phyloP scores from a whole-genome alignment of 208 protist genomes.

The Jaenimonas drosophilae region DNA sequence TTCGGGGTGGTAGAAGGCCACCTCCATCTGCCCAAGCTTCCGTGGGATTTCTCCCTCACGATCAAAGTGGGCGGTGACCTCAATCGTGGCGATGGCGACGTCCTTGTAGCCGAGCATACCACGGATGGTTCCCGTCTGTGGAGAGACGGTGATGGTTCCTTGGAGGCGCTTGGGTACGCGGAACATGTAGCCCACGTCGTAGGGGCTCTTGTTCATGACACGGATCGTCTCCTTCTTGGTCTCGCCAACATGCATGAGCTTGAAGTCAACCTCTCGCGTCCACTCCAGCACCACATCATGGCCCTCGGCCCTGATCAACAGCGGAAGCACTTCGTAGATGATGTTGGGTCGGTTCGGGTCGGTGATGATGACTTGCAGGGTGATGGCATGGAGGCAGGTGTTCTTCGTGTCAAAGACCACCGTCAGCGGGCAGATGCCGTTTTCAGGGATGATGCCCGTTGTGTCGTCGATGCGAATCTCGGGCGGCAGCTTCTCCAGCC shows the following conservation, averaged over 20 bases:
- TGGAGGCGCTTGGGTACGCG: conserved; percentile 65
- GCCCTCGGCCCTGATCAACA: conserved; percentile 84
- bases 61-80: conserved; percentile 63
- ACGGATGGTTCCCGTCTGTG: conserved; percentile 53
- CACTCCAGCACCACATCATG: conserved; percentile 91
- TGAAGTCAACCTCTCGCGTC: conserved; percentile 86
- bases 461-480: conserved; percentile 65
- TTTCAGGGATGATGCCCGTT: conserved; percentile 58
- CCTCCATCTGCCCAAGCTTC: conserved; percentile 69
- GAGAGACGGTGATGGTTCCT: conserved; percentile 44
- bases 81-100: conserved; percentile 65
- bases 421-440: conserved; percentile 33
- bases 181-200: conserved; percentile 89
- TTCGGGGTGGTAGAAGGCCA: conserved; percentile 72
- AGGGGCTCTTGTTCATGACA: conserved; percentile 91
- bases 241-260: conserved; percentile 86
- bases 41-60: conserved; percentile 74
- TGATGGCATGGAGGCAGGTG: conserved; percentile 62
- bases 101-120: conserved; percentile 84
- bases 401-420: conserved; percentile 58
- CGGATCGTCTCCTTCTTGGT: conserved; percentile 53
- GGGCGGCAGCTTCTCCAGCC: conserved; percentile 41
- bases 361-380: conserved; percentile 46
- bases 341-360: conserved; percentile 11
- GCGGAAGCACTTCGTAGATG: conserved; percentile 54